phyloP scores from a whole-genome alignment of 345 rosid genomes.

The Lagerstroemia speciosa region DNA sequence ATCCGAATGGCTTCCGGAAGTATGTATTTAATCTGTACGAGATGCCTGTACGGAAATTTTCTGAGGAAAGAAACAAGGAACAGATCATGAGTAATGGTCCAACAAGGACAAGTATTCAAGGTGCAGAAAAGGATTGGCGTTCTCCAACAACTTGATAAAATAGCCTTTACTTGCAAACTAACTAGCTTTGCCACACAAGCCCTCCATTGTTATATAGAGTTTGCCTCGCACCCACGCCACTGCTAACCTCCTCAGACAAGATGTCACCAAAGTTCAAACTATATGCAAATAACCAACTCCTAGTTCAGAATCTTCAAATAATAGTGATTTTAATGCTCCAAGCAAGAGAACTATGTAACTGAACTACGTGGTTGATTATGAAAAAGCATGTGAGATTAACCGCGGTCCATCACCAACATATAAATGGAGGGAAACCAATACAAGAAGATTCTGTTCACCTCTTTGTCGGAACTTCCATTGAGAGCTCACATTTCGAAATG shows the following conservation, averaged over 20 bases:
- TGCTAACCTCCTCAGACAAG: not conserved
- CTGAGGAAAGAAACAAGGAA: slow-evolving; percentile 17
- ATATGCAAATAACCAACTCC: no score
- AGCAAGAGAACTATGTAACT: not conserved
- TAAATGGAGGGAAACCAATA: not conserved
- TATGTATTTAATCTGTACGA: slow-evolving; percentile 38
- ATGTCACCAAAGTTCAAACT: not conserved
- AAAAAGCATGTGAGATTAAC: not conserved
- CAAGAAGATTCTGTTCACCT: slow-evolving; percentile 20
- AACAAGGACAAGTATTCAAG: slow-evolving; percentile 2
- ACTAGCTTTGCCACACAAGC: not conserved
- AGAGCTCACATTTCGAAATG: slow-evolving; percentile 30
- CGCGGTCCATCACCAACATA: not conserved
- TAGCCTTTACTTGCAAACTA: not conserved
- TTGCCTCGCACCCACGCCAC: not conserved
- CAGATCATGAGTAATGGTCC: not conserved
- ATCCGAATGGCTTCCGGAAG: slow-evolving; percentile 36
- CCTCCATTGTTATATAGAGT: not conserved
- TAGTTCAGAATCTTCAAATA: no score
- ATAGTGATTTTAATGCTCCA: not conserved
- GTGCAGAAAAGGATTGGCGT: not conserved
- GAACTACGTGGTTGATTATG: not conserved
- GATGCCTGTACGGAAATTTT: slow-evolving; percentile 25
- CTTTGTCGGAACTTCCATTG: slow-evolving; percentile 33
- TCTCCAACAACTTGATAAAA: not conserved